Base-by-base conservation (phyloP, 2,329 filamentous ascomycete genomes). In the Intubia oerlemansii region DNA sequence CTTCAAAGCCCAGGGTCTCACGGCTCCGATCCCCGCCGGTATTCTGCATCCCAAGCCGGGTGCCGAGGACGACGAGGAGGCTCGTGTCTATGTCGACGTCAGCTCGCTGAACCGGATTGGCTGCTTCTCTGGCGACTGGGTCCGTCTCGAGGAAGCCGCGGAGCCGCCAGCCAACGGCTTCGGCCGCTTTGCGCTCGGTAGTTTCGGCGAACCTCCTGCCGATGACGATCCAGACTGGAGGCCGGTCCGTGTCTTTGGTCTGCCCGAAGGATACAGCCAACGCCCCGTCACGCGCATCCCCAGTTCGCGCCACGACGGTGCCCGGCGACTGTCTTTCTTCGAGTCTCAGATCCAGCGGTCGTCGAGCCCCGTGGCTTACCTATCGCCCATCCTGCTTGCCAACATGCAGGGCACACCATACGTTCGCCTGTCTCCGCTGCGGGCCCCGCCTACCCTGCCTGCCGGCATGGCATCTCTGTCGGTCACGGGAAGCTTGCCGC, bases 61-160 rank as follows among this genome's bases (percentile, higher is more conserved):
- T 2, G 49, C 60, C 1, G 66, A 70, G 16, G 82, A 93, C 35
- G 88, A 98, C 35, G 82, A 92, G 38, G 76, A 90, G 40, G 73
- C 80, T 2, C 71, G 88, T 27, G 65, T 95, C 2, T 98, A 85
- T 42, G 84, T 98, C 5, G 82, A 93, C 41, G 75, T 90, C 7
- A 73, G 68, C 32, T 79, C 80, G 2, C 52, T 98, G 13, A 75
- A 80, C 10, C 82, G 84, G 40, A 75, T 98, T 30, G 84, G 85
- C 11, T 95, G 85, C 48, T 98, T 98, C 45, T 95, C 85, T 1
- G 88, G 88, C 17, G 88, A 98, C 44, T 98, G 88, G 88, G 81
- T 92, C 9, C 72, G 76, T 14, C 59, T 93, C 9, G 81, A 92
- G 50, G 62, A 68, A 5, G 65, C 78, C 0, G 64, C 77, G 38